A percentile compares a stretch with the other conserved stretches of the same genome.
Evolutionary conservation across 768 basidiomycete species (phyloP).

Genomic region (Macrolepiota fuliginosa): DNA sequence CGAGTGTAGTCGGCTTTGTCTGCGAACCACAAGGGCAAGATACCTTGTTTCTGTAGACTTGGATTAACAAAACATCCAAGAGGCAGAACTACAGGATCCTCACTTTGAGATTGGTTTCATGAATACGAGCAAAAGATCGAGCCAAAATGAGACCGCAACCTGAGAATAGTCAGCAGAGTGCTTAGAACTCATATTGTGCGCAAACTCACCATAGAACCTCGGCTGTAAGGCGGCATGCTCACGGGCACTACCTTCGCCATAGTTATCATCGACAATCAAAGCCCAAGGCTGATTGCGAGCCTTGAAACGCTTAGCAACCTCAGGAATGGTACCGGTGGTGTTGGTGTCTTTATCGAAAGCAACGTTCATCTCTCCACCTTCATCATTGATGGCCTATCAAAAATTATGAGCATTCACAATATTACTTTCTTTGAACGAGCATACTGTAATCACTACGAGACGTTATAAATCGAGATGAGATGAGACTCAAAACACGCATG

Average conservation of each 20-base stretch:
- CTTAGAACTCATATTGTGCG: neutral
- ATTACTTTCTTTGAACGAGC: slow-evolving; percentile 13
- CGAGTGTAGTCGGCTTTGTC: slow-evolving; percentile 83
- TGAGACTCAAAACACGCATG: neutral
- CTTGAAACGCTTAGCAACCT: slow-evolving; percentile 87
- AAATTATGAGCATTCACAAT: neutral
- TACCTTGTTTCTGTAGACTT: slow-evolving; percentile 83
- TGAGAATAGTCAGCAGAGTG: slow-evolving; percentile 20
- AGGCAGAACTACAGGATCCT: slow-evolving; percentile 13
- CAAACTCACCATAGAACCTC: slow-evolving; percentile 76
- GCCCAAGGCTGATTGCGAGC: slow-evolving; percentile 86
- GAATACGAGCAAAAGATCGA: slow-evolving; percentile 95
- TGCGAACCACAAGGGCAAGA: slow-evolving; percentile 92
- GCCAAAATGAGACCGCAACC: slow-evolving; percentile 88
- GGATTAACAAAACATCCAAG: slow-evolving; percentile 10
- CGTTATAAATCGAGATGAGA: neutral
- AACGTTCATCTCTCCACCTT: slow-evolving; percentile 89
- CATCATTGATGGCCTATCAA: slow-evolving; percentile 84
- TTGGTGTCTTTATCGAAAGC: slow-evolving; percentile 76
- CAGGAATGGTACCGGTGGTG: slow-evolving; percentile 80
- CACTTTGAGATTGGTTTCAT: slow-evolving; percentile 96
- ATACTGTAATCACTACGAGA: slow-evolving; percentile 75
- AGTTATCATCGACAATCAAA: slow-evolving; percentile 92
- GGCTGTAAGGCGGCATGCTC: slow-evolving; percentile 98
- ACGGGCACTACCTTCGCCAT: slow-evolving; percentile 96